Percentiles rank a stretch among this genome's conserved stretches.
Conservation (phyloP, 768 basidiomycete genomes). For the Leccinum disarticulatum region DNA sequence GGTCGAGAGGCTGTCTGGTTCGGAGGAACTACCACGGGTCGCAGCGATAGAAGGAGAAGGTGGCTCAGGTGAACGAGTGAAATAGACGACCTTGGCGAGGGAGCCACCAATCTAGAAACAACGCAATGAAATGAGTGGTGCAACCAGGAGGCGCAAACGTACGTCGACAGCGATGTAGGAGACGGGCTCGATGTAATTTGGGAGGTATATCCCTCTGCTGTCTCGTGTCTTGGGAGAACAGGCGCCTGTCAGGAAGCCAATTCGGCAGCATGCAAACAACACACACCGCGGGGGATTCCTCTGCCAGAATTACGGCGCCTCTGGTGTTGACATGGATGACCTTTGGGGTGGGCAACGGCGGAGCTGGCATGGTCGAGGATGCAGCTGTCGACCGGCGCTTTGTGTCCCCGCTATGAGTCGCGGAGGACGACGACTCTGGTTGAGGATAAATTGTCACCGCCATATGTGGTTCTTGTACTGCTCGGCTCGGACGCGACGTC, state of each 20-base stretch:
- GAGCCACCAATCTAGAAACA: slow-evolving; percentile 86
- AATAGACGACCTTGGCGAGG: slow-evolving; percentile 96
- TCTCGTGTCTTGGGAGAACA: slow-evolving; percentile 67
- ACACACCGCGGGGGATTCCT: slow-evolving; percentile 91
- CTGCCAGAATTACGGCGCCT: slow-evolving; percentile 89
- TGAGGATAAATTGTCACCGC: slow-evolving; percentile 18
- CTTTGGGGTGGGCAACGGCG: slow-evolving; percentile 75
- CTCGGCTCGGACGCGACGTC: neutral
- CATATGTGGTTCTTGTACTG: neutral
- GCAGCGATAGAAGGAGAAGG: slow-evolving; percentile 69
- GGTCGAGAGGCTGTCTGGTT: slow-evolving; percentile 43
- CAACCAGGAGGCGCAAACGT: slow-evolving; percentile 36
- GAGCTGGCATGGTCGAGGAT: slow-evolving; percentile 42
- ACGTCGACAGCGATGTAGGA: slow-evolving; percentile 98
- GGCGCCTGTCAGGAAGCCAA: slow-evolving; percentile 9
- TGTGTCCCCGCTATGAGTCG: slow-evolving; percentile 12
- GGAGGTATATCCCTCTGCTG: slow-evolving; percentile 95
- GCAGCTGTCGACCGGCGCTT: slow-evolving; percentile 15
- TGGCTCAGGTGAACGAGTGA: slow-evolving; percentile 90
- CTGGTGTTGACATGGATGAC: slow-evolving; percentile 94
- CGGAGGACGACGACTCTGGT: neutral
- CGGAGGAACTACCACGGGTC: slow-evolving; percentile 54
- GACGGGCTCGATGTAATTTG: slow-evolving; percentile 95
- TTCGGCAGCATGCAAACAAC: slow-evolving; percentile 2
- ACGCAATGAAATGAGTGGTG: slow-evolving; percentile 1